A percentile compares a stretch with the other conserved stretches of the same genome.
Evolutionary conservation across 495 filamentous ascomycete genomes (phyloP).

Genomic region (Talaromyces wortmannii): DNA sequence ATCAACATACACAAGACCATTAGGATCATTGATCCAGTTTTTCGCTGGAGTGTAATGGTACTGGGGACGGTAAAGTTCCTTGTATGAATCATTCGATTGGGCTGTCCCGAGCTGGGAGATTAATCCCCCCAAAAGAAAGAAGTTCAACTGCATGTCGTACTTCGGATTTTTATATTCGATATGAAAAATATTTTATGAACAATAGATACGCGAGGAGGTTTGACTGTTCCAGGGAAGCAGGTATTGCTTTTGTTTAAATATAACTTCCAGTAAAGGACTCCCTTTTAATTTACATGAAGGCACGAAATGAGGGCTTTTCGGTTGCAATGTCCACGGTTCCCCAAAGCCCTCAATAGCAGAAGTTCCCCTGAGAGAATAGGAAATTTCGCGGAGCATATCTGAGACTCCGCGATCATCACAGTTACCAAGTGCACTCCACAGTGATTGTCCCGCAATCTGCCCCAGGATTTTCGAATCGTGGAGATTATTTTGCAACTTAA

Average conservation of each 20-base stretch:
- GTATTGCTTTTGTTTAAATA: neutral
- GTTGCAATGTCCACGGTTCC: too few relatives aligned
- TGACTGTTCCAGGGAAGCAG: neutral
- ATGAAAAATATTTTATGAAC: neutral
- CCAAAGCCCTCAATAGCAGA: too few relatives aligned
- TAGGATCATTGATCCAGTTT: slow-evolving; percentile 56
- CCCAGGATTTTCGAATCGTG: neutral
- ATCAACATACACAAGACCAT: slow-evolving; percentile 41
- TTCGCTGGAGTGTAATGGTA: slow-evolving; percentile 45
- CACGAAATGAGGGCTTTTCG: neutral
- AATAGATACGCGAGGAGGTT: neutral
- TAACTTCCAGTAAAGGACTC: neutral
- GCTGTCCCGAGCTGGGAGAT: neutral
- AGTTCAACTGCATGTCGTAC: neutral
- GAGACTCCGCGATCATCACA: neutral
- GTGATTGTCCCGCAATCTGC: neutral
- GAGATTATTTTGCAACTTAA: neutral
- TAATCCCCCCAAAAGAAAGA: neutral
- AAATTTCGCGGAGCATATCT: slow-evolving; percentile 1
- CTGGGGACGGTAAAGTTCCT: slow-evolving; percentile 34
- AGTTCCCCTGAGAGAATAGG: neutral
- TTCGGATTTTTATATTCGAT: neutral
- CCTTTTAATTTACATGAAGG: neutral
- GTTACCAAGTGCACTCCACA: neutral
- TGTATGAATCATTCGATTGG: slow-evolving; percentile 21